Evolutionary conservation across 2,329 filamentous ascomycete genomes (phyloP).

Genomic region (Aspergillus aculeatus): DNA sequence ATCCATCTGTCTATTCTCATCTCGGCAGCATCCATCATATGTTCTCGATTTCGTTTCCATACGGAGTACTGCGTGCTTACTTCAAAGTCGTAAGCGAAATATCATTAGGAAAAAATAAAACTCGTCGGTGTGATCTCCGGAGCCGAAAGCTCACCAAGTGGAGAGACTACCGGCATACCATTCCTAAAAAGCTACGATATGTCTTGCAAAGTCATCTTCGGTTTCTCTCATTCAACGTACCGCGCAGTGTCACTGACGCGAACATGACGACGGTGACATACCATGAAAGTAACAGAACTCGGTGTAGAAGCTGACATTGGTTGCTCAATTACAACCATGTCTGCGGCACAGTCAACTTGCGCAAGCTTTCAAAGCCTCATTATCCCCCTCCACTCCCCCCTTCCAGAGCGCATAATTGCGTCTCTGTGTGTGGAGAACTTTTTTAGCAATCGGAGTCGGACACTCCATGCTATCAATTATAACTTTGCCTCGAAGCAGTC

Average conservation of each 20-base stretch:
- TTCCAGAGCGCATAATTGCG: neutral
- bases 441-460: neutral
- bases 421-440: too few relatives aligned
- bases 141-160: neutral
- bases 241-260: neutral
- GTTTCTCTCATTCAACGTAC: neutral
- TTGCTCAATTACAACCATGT: neutral
- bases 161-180: neutral
- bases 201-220: neutral
- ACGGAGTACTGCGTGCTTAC: neutral
- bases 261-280: neutral
- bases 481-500: neutral
- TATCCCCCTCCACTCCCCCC: neutral
- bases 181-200: neutral
- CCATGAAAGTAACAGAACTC: neutral
- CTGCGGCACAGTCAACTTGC: conserved; percentile 26
- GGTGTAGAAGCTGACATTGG: neutral
- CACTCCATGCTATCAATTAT: neutral
- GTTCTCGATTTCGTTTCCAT: neutral
- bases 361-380: conserved; percentile 9
- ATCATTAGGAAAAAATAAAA: neutral
- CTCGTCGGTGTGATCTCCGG: neutral
- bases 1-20: too few relatives aligned
- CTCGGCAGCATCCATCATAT: neutral
- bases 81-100: neutral